Evolutionary conservation across 2,329 filamentous ascomycete species (phyloP), one percentile per base, ranked within the genome.

Genomic region (Fusarium pilosicola): DNA sequence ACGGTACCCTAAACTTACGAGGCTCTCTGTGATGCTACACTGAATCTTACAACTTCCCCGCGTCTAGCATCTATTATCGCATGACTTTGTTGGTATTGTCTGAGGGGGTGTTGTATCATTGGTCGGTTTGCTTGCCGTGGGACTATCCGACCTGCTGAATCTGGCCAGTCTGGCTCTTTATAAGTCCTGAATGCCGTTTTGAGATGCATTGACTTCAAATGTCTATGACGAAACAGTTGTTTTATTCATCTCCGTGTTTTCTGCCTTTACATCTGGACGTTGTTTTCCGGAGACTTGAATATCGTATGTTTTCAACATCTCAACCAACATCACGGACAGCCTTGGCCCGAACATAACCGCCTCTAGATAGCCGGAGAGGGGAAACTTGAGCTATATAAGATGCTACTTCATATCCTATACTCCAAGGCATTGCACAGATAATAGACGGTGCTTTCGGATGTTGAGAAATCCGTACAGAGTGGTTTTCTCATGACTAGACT

Each of bases 1-100:
- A 39, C 42, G 34, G 12, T 20, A 24, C 48, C 48, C 48, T 51
- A 34, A 73, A 54, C 65, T 70, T 70, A 49, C 69, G 55, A 71
- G 45, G 49, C 54, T 46, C 6, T 46, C 32, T 36, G 28, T 28
- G 24, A 60, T 74, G 39, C 30, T 61, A 74, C 71, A 34, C 44
- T 58, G 24, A 41, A 65, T 71, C 68, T 71, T 62, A 42, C 64
- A 71, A 62, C 30, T 74, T 74, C 71, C 71, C 71, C 71, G 71
- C 71, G 55, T 60, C 55, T 4, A 13, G 6, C 41, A 67, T 62
- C 48, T 67, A 38, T 30, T 24, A 68, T 68, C 46, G 64, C 24
- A 39, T 68, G 65, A 68, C 38, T 42, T 6, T 18, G 9, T 18
- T 9, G 10, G 32, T 28, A 12, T 24, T 49, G 22, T 48, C 38